A percentile compares a stretch with the other conserved stretches of the same genome.
Evolutionary conservation across 345 rosid genomes (phyloP).

Genomic region (Aquilaria yunnanensis): DNA sequence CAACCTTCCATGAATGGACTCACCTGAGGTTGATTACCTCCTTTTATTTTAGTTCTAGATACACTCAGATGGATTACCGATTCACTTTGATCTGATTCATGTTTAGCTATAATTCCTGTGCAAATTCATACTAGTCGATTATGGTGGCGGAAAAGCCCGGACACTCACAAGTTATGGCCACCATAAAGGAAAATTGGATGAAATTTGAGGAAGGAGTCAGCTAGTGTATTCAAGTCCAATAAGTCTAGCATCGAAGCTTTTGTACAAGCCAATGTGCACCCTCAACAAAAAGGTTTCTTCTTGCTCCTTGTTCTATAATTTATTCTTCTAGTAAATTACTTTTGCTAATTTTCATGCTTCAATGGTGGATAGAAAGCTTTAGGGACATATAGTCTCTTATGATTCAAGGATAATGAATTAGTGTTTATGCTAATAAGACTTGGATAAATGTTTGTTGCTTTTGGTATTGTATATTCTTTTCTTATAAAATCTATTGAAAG

Average conservation of each 20-base stretch:
- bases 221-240: conserved; percentile 70
- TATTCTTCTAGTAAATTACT: neutral
- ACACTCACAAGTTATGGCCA: conserved; percentile 45
- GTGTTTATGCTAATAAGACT: no score
- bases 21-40: neutral
- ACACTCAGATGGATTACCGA: neutral
- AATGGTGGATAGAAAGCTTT: neutral
- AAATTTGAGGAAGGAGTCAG: conserved; percentile 78
- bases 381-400: no score
- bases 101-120: neutral
- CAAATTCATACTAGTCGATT: neutral
- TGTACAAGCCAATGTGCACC: conserved; percentile 87
- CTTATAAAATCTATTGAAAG: no score
- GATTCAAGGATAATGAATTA: no score
- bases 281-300: conserved; percentile 82
- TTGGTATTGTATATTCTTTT: no score
- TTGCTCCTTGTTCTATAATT: neutral
- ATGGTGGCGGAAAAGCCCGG: conserved; percentile 62
- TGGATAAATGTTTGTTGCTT: no score
- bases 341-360: neutral
- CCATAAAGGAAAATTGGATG: conserved; percentile 66
- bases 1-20: conserved; percentile 3
- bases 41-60: neutral
- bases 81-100: neutral
- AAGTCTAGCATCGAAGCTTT: conserved; percentile 83